Evolutionary conservation across 2,329 filamentous ascomycete species (phyloP).

Genomic region (Trichoderma sp.): DNA sequence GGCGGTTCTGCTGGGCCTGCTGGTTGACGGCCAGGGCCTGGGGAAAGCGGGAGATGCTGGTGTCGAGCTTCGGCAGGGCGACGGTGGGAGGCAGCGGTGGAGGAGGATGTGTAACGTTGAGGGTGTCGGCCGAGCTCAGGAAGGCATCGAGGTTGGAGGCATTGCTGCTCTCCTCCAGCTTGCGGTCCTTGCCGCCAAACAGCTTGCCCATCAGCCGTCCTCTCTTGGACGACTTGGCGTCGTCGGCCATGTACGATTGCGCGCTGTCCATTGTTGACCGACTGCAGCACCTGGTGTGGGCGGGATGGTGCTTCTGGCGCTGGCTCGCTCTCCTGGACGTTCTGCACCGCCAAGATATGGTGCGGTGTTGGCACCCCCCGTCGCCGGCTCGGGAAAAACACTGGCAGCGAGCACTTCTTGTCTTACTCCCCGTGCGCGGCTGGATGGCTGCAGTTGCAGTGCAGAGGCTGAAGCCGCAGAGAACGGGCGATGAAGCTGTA

Average conservation of each 20-base stretch:
- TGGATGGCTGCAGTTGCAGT: slow-evolving; percentile 1
- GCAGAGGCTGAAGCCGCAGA: background rate
- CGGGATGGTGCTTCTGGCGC: slow-evolving; percentile 6
- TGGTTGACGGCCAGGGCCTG: slow-evolving; percentile 54
- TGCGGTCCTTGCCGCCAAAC: slow-evolving; percentile 50
- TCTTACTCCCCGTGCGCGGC: slow-evolving; percentile 22
- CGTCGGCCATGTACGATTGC: slow-evolving; percentile 43
- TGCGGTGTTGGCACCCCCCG: slow-evolving; percentile 25
- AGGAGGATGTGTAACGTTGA: slow-evolving; percentile 57
- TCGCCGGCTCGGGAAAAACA: slow-evolving; percentile 25
- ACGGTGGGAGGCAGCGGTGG: slow-evolving; percentile 50
- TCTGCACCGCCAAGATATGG: slow-evolving; percentile 29
- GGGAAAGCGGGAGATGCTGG: slow-evolving; percentile 59
- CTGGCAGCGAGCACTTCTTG: background rate
- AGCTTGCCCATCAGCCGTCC: slow-evolving; percentile 67
- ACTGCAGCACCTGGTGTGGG: slow-evolving; percentile 25
- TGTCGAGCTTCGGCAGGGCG: slow-evolving; percentile 61
- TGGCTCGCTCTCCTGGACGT: slow-evolving; percentile 30
- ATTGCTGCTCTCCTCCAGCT: slow-evolving; percentile 40
- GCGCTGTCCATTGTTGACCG: slow-evolving; percentile 51
- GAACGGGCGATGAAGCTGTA: slow-evolving; percentile 22
- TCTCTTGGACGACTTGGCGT: slow-evolving; percentile 50
- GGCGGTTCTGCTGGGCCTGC: slow-evolving; percentile 50
- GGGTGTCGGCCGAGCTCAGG: slow-evolving; percentile 59
- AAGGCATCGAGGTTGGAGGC: slow-evolving; percentile 59